Percentiles rank a stretch among this genome's conserved stretches.
Conservation (phyloP, 2,329 filamentous ascomycete species). For the Metarhizium humberi region DNA sequence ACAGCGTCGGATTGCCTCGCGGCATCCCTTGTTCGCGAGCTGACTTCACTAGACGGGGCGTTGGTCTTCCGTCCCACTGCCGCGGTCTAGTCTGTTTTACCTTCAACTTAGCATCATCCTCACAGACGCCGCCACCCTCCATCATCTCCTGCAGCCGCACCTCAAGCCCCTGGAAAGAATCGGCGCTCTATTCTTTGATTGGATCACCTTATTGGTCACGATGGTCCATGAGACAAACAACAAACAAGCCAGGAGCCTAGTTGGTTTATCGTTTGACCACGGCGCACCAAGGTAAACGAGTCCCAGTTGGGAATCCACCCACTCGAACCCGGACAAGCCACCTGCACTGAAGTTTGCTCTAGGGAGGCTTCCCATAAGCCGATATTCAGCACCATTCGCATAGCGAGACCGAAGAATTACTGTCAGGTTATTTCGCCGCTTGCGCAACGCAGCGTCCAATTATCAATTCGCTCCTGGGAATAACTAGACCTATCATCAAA, state of each 20-base stretch:
- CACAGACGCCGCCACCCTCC: background rate
- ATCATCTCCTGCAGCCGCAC: background rate
- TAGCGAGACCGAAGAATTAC: no score
- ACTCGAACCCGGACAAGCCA: no score
- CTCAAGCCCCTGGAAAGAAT: background rate
- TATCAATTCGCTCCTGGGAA: no score
- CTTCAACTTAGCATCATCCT: background rate
- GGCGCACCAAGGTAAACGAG: no score
- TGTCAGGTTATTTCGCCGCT: no score
- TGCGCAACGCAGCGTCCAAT: no score
- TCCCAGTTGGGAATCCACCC: no score
- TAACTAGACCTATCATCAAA: no score
- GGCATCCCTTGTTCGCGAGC: background rate
- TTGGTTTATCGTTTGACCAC: no score
- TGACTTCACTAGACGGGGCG: background rate
- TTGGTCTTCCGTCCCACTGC: conserved; percentile 1
- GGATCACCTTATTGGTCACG: background rate
- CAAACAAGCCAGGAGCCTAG: background rate
- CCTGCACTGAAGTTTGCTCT: no score
- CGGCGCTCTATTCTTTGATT: background rate
- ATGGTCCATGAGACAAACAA: background rate
- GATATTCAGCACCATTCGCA: no score
- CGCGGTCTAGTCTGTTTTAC: conserved; percentile 1
- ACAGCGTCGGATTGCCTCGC: background rate
- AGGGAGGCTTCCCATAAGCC: no score